Conservation (phyloP, 139 green algal genomes). For the Coelastrella sp. region DNA sequence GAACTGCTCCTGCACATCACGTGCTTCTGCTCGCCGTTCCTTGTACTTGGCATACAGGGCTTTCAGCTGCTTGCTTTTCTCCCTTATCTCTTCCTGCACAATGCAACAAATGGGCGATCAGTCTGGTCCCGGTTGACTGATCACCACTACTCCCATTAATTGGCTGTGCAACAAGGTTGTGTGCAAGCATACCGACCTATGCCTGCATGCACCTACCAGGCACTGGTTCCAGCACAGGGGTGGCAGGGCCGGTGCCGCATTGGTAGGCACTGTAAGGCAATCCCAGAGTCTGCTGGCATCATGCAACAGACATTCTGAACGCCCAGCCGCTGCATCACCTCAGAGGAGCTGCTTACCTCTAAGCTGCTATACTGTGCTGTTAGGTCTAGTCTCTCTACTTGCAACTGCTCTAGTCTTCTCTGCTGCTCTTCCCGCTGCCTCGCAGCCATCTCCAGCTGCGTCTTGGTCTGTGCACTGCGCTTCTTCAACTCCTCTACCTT, state of each 20-base stretch:
- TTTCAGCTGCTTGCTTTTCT: constrained; percentile 77
- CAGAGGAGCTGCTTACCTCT: constrained; percentile 52
- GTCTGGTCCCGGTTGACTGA: no score
- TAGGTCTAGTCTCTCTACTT: constrained; percentile 58
- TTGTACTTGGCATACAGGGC: constrained; percentile 79
- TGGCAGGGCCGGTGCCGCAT: no score
- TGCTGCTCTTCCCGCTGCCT: constrained; percentile 69
- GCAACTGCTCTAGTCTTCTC: constrained; percentile 63
- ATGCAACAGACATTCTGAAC: no score
- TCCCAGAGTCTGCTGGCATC: no score
- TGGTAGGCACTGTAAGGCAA: no score
- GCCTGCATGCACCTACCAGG: no score
- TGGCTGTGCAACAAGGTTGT: no score
- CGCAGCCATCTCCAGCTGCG: constrained; percentile 58
- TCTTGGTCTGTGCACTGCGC: constrained; percentile 70
- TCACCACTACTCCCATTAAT: no score
- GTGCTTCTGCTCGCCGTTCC: constrained; percentile 69
- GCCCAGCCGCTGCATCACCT: neutral
- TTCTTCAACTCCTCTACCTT: constrained; percentile 76
- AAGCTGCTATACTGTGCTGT: constrained; percentile 58
- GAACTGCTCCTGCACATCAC: constrained; percentile 73
- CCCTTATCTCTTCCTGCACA: constrained; percentile 47
- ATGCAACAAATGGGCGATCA: no score
- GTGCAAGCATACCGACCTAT: no score
- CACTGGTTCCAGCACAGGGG: no score